Evolutionary conservation across 176 grass and related monocot genomes (phyloP), one percentile per base, ranked within the genome.

Genomic region (Avena insularis): DNA sequence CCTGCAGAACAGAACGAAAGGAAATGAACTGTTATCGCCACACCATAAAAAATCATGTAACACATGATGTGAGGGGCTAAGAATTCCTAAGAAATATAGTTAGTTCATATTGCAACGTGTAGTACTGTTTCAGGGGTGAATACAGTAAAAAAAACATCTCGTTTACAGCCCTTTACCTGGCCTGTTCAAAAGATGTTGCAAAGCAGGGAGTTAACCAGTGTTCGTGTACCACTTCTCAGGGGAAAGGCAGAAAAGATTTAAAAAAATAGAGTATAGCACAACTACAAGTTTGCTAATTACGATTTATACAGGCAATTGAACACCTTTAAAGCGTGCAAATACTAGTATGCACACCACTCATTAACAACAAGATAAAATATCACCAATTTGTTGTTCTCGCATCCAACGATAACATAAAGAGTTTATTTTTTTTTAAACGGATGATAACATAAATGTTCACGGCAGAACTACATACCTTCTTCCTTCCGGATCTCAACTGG

Each of bases 401-500:
- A 57, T 14, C 7, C 17, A 80, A 51, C 15, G 65, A 80, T 45
- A 84, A 74, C 57, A 83, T 63, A 46, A 23, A n/a, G 29, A 29
- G 29, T 29, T 29, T 29, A 29, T 1, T 29, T 29, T 29, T 29
- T 29, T 29, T 29, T 29, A 29, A 29, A 29, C 29, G 29, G 29
- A 51, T 10, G 65, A 80, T 45, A 84, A 74, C 57, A 83, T 63
- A 46, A 23, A n/a, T 77, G 47, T 83, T 77, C 20, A 60, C 16
- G 21, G 27, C 7, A 31, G n/a, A 10, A n/a, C 40, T 27, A 75
- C 61, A 56, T 90, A 98, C 97, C 97, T 93, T 88, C 91, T 15
- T 82, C 80, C 83, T 93, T 96, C 40, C 69, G 86, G 62, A 96
- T 78, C 62, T 96, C 97, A 8, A 94, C 85, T 72, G 97, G 90